phyloP scores from a whole-genome alignment of 352 stramenopile genomes.

The Phytophthora pistaciae region DNA sequence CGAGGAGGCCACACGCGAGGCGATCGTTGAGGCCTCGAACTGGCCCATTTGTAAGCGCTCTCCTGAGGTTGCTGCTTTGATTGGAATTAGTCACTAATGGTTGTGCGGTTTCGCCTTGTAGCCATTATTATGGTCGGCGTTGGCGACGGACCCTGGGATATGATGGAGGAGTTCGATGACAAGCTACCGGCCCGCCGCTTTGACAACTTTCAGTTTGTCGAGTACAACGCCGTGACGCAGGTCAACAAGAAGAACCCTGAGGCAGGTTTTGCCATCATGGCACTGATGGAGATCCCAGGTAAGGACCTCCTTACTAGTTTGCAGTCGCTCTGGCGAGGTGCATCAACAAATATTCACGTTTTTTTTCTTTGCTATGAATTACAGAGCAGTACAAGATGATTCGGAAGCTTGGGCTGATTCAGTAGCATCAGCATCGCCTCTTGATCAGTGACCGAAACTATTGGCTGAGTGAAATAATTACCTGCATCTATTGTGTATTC shows the following conservation, averaged over 20 bases:
- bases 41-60: slow-evolving; percentile 68
- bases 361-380: neutral
- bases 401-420: slow-evolving; percentile 50
- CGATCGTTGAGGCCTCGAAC: slow-evolving; percentile 75
- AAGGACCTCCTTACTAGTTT: slow-evolving; percentile 1
- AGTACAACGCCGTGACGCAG: slow-evolving; percentile 74
- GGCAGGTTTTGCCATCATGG: slow-evolving; percentile 73
- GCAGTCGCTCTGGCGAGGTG: neutral
- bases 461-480: neutral
- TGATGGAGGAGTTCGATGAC: slow-evolving; percentile 83
- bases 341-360: neutral
- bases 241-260: slow-evolving; percentile 77
- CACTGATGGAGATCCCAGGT: slow-evolving; percentile 85
- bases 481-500: neutral
- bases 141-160: slow-evolving; percentile 79
- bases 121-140: slow-evolving; percentile 73
- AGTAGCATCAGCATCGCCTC: slow-evolving; percentile 17
- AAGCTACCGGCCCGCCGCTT: slow-evolving; percentile 64
- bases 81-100: neutral
- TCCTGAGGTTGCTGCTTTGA: neutral
- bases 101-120: slow-evolving; percentile 3
- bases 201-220: slow-evolving; percentile 85
- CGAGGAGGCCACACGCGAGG: slow-evolving; percentile 60
- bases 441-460: neutral
- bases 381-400: slow-evolving; percentile 74